Conservation (phyloP, 2,329 filamentous ascomycete genomes). For the Fusarium avenaceum region DNA sequence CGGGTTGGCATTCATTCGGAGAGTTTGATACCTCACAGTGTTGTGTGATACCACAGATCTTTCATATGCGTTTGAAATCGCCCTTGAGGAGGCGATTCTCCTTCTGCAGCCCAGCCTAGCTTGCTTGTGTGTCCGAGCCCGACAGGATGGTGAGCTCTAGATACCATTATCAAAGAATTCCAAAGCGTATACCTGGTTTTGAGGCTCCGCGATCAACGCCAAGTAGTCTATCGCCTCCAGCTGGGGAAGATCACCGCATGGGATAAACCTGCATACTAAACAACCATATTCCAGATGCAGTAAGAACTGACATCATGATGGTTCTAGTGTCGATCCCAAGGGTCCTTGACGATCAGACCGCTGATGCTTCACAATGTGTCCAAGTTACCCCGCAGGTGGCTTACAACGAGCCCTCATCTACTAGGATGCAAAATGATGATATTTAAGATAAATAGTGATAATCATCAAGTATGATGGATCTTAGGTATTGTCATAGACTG, state of each 20-base stretch:
- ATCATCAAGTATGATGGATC: too few relatives aligned
- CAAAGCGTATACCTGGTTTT: constrained; percentile 7
- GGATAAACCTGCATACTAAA: constrained; percentile 34
- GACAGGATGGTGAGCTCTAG: neutral
- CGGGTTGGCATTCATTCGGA: constrained; percentile 30
- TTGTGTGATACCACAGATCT: constrained; percentile 4
- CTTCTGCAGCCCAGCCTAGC: neutral
- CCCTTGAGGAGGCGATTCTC: constrained; percentile 4
- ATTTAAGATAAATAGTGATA: too few relatives aligned
- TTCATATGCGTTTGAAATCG: neutral
- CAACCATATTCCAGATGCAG: constrained; percentile 28
- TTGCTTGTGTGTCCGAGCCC: neutral
- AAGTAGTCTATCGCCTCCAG: constrained; percentile 26
- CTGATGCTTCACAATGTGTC: neutral
- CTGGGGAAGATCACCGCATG: constrained; percentile 20
- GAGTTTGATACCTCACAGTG: constrained; percentile 25
- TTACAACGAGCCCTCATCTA: neutral
- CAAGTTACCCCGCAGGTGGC: neutral
- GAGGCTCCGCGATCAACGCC: constrained; percentile 32
- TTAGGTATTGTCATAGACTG: too few relatives aligned
- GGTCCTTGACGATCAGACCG: constrained; percentile 22
- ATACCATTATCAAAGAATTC: constrained; percentile 1
- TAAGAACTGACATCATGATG: constrained; percentile 39
- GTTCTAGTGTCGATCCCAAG: constrained; percentile 34
- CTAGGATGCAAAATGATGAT: neutral